A percentile compares a stretch with the other conserved stretches of the same genome.
Conservation (phyloP, 495 filamentous ascomycete species). For the Apodospora peruviana region DNA sequence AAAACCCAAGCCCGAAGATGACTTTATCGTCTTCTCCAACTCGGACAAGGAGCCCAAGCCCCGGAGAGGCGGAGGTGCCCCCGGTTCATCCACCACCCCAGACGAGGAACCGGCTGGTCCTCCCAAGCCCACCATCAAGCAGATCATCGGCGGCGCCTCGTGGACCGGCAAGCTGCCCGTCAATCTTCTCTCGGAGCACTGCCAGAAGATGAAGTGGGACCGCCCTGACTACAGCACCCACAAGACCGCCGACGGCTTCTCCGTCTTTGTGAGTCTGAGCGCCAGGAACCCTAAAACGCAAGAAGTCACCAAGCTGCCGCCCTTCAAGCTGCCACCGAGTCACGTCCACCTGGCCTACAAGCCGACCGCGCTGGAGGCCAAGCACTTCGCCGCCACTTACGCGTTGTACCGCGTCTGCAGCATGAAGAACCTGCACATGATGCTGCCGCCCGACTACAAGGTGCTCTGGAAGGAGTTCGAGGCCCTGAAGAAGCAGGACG, state of each 20-base stretch:
- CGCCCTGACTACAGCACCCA: constrained; percentile 78
- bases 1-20: constrained; percentile 40
- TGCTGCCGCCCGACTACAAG: constrained; percentile 83
- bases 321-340: constrained; percentile 72
- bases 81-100: constrained; percentile 15
- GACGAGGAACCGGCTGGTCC: constrained; percentile 28
- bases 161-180: constrained; percentile 98
- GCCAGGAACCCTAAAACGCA: constrained; percentile 76
- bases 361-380: constrained; percentile 77
- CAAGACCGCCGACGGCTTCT: constrained; percentile 57
- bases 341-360: constrained; percentile 63
- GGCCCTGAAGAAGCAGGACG: constrained; percentile 68
- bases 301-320: constrained; percentile 65
- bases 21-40: constrained; percentile 65
- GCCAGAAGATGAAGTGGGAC: constrained; percentile 91
- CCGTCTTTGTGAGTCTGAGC: constrained; percentile 73
- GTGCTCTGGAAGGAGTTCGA: constrained; percentile 87
- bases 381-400: constrained; percentile 88
- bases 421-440: constrained; percentile 91
- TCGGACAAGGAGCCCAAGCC: constrained; percentile 50
- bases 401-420: constrained; percentile 85
- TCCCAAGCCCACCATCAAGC: constrained; percentile 75
- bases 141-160: constrained; percentile 87
- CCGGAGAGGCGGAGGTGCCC: constrained; percentile 46
- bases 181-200: constrained; percentile 88